A percentile compares a stretch with the other conserved stretches of the same genome.
Conservation (phyloP, 1,284 basidiomycete species). For the Puccinia polysora region DNA sequence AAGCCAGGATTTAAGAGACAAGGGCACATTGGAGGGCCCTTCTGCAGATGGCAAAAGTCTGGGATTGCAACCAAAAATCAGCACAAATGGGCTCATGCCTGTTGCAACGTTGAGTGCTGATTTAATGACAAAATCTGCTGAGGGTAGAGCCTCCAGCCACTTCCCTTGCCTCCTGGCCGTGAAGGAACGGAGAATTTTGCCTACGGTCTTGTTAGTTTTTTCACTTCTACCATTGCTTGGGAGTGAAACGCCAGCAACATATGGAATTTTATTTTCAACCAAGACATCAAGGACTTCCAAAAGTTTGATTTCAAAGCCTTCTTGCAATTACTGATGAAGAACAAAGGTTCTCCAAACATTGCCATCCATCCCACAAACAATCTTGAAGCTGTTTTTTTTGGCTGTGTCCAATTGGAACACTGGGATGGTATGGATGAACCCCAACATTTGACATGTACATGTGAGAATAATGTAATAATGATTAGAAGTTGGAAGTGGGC, state of each 20-base stretch:
- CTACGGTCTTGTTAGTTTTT: neutral
- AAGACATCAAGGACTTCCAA: neutral
- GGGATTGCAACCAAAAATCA: constrained; percentile 35
- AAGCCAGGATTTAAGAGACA: neutral
- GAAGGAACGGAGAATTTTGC: neutral
- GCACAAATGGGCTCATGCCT: constrained; percentile 44
- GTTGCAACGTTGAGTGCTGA: constrained; percentile 44
- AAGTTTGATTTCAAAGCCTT: neutral
- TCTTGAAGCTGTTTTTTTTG: constrained; percentile 4
- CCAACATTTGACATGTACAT: constrained; percentile 4
- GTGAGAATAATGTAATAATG: constrained; percentile 23
- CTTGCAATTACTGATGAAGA: neutral
- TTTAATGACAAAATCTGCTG: constrained; percentile 45
- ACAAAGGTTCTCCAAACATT: neutral
- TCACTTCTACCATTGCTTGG: neutral
- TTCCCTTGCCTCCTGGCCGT: constrained; percentile 38
- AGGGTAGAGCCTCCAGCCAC: constrained; percentile 44
- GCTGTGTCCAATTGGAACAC: neutral
- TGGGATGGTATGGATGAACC: constrained; percentile 4
- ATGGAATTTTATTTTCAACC: neutral
- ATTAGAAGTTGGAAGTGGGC: neutral
- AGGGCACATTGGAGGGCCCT: neutral
- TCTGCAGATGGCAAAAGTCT: neutral
- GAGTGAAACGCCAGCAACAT: neutral
- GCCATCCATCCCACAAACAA: neutral